Percentiles rank a stretch among this genome's conserved stretches.
Evolutionary conservation across 2,329 filamentous ascomycete species (phyloP).

Genomic region (Daldinia eschscholtzii): DNA sequence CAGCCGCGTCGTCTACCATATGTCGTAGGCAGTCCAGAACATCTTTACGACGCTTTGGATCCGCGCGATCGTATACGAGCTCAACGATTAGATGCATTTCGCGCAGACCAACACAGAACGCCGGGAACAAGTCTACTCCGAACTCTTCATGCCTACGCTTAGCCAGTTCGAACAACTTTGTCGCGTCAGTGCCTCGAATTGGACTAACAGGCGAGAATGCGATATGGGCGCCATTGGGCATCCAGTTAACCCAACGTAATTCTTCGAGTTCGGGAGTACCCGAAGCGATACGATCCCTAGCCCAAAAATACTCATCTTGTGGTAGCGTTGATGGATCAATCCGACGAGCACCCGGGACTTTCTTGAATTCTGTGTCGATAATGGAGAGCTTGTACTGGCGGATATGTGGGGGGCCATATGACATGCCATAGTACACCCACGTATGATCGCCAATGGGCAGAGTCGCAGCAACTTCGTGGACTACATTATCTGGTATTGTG

Average conservation of each 20-base stretch:
- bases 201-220: constrained; percentile 61
- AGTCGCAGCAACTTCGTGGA: constrained; percentile 50
- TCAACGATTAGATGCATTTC: constrained; percentile 60
- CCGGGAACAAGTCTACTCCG: constrained; percentile 57
- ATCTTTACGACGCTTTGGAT: constrained; percentile 43
- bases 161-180: constrained; percentile 54
- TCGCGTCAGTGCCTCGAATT: constrained; percentile 58
- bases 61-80: constrained; percentile 52
- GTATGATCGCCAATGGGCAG: constrained; percentile 53
- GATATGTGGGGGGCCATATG: constrained; percentile 53
- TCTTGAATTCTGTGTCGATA: constrained; percentile 52
- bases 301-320: constrained; percentile 52
- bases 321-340: constrained; percentile 54
- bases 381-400: constrained; percentile 53
- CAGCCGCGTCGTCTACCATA: constrained; percentile 56
- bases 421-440: constrained; percentile 54
- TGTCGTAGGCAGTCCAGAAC: constrained; percentile 50
- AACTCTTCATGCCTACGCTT: constrained; percentile 52
- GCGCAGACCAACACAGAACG: constrained; percentile 58
- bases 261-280: constrained; percentile 58
- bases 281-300: constrained; percentile 50
- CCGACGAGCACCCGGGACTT: constrained; percentile 50
- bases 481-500: constrained; percentile 51
- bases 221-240: constrained; percentile 59
- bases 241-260: constrained; percentile 57